Conservation (phyloP, 2,329 filamentous ascomycete genomes). For the Talaromyces marneffei region DNA sequence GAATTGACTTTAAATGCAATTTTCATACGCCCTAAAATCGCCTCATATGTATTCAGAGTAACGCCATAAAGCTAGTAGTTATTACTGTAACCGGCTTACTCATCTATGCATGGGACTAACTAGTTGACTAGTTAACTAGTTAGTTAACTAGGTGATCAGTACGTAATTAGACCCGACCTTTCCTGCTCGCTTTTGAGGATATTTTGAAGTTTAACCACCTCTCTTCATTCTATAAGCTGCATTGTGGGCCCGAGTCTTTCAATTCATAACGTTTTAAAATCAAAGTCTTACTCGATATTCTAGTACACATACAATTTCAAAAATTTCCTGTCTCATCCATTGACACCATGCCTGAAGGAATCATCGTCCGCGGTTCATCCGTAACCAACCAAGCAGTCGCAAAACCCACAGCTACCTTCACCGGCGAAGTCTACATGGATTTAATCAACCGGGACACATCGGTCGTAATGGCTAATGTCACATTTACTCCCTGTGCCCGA, state of each 20-base stretch:
- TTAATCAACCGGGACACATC: background rate
- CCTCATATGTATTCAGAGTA: background rate
- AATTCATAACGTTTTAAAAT: background rate
- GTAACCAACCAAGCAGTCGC: background rate
- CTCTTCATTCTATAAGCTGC: background rate
- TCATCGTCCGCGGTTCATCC: background rate
- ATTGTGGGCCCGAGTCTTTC: background rate
- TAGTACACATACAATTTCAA: background rate
- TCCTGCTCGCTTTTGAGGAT: background rate
- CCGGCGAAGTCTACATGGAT: background rate
- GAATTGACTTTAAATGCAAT: background rate
- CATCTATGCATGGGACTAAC: background rate
- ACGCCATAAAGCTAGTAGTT: background rate
- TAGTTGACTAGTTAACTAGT: background rate
- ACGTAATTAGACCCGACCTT: background rate
- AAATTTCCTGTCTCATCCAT: background rate
- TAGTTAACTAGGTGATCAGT: background rate
- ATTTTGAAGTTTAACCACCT: background rate
- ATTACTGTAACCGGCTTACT: background rate
- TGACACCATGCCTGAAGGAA: background rate
- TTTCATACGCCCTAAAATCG: background rate
- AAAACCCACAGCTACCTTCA: background rate
- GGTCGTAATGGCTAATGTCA: background rate
- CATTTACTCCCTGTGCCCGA: conserved; percentile 1
- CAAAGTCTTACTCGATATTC: background rate